Evolutionary conservation across 257 asterid genomes (phyloP).

Genomic region (Solanum pinnatisectum): DNA sequence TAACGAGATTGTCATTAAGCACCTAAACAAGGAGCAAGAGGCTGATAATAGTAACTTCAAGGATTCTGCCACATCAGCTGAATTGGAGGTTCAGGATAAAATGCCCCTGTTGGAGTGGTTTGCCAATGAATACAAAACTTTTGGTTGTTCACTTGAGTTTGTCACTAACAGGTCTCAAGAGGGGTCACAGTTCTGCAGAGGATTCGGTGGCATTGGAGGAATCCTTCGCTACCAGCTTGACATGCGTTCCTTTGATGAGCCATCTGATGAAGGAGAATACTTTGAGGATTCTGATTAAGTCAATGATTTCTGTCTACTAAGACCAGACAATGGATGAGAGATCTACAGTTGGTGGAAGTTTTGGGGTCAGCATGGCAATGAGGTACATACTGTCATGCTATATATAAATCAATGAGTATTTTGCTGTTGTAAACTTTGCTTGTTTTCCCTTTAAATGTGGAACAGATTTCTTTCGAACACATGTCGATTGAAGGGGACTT

Average conservation of each 20-base stretch:
- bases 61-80: conserved; percentile 21
- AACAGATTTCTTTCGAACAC: not conserved
- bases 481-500: not conserved
- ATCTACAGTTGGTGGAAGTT: not conserved
- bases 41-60: conserved; percentile 23
- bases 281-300: conserved; percentile 29
- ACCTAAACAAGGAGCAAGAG: conserved; percentile 33
- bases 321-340: not conserved
- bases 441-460: not conserved
- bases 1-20: conserved; percentile 21
- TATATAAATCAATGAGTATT: not conserved
- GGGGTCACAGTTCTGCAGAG: conserved; percentile 42
- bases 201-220: conserved; percentile 47
- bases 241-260: conserved; percentile 37
- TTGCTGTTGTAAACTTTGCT: not conserved
- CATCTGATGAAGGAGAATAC: conserved; percentile 31
- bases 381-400: not conserved
- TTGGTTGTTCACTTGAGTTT: conserved; percentile 37
- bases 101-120: conserved; percentile 42
- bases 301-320: not conserved
- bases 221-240: conserved; percentile 43
- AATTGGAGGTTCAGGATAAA: conserved; percentile 36
- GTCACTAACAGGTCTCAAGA: conserved; percentile 39
- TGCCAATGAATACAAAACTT: conserved; percentile 30
- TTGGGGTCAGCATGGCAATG: not conserved